Evolutionary conservation across 495 filamentous ascomycete genomes (phyloP), one percentile per base, ranked within the genome.

Genomic region (Aspergillus egyptiacus): DNA sequence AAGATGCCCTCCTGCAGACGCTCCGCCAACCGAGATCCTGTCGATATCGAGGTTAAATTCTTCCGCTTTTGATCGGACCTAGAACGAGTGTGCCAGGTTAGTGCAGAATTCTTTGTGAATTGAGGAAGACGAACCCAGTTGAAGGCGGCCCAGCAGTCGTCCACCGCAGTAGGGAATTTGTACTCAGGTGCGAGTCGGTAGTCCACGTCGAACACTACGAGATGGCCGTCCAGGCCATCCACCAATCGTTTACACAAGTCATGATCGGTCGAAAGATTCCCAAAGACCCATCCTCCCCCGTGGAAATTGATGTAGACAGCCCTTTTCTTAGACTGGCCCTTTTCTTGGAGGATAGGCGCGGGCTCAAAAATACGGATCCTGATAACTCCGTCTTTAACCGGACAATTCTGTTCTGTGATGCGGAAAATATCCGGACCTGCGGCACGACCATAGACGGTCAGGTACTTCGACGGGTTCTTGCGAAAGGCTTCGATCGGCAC

Each of bases 401-500:
- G 64, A 33, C 66, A 68, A 50, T 57, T 65, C 52, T 69, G 64
- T 41, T 71, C 65, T 13, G 68, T 68, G 36, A 71, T 68, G 23
- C 65, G 56, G 39, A 55, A 68, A 41, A 71, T 44, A 40, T 68
- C 63, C 9, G 66, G 66, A 3, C 66, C 66, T 14, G 27, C 10
- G 17, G 60, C 61, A 27, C 65, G 63, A 35, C 66, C 66, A 38
- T 71, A 71, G 14, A 53, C 54, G 30, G 58, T 67, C 23, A 55
- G 46, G 40, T 67, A 71, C 14, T 59, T 59, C 20, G 51, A 63
- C 9, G 75, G 73, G 22, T 59, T 66, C 58, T 58, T 72, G 33
- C 68, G 47, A 61, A 72, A 61, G 6, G 72, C 63, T 39, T 75
- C 62, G 25, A 77, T 74, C 15, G 66, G 58, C 19, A 71, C 62